Evolutionary conservation across 2,329 filamentous ascomycete species (phyloP).

Genomic region (Fusarium drepaniforme): DNA sequence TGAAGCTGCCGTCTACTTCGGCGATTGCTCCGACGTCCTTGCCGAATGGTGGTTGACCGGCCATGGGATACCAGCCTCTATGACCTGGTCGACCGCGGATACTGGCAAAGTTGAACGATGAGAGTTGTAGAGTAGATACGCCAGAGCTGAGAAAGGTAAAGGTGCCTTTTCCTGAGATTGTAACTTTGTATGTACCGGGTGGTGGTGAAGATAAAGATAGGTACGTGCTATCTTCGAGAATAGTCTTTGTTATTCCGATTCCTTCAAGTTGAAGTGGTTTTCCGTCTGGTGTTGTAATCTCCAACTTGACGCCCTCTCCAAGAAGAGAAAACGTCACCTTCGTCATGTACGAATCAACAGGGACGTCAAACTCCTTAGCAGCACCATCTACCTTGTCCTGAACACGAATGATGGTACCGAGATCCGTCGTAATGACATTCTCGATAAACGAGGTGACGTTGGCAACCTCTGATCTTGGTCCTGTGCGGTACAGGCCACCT

Average conservation of each 20-base stretch:
- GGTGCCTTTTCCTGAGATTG: neutral
- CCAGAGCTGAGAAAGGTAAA: neutral
- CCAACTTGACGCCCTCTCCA: neutral
- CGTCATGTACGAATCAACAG: neutral
- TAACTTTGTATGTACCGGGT: neutral
- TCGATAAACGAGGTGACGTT: neutral
- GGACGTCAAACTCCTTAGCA: neutral
- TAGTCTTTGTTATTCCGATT: neutral
- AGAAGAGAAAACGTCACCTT: neutral
- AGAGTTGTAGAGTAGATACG: neutral
- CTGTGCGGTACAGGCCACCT: neutral
- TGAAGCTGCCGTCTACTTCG: neutral
- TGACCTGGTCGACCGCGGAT: neutral
- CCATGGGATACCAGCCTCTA: neutral
- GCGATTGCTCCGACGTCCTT: neutral
- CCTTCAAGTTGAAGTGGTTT: neutral
- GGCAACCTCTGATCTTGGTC: neutral
- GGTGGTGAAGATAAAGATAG: neutral
- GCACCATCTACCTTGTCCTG: neutral
- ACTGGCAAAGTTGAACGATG: constrained; percentile 1
- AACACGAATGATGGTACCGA: neutral
- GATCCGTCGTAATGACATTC: neutral
- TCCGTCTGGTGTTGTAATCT: neutral
- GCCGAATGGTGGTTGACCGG: neutral
- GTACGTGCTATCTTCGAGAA: neutral